Conservation (phyloP, 345 rosid genomes). For the Raphanus raphanistrum region DNA sequence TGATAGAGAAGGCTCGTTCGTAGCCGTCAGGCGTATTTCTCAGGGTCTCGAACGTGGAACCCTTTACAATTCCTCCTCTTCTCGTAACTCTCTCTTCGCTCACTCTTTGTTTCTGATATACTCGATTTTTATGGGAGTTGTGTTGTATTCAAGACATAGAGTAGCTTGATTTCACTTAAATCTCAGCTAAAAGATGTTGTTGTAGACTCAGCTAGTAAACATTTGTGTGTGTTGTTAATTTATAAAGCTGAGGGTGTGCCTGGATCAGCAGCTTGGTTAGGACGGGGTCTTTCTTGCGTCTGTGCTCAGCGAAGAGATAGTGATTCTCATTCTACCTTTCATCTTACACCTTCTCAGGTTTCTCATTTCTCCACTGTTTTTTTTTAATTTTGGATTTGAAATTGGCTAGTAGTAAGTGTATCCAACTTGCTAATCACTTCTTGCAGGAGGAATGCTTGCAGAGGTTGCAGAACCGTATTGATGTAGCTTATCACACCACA, state of each 20-base stretch:
- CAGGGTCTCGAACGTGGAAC: constrained; percentile 83
- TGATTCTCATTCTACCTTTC: constrained; percentile 86
- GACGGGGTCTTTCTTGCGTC: constrained; percentile 98
- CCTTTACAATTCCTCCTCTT: constrained; percentile 70
- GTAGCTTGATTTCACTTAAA: background rate
- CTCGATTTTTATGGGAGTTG: background rate
- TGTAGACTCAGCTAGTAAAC: background rate
- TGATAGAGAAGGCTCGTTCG: constrained; percentile 97
- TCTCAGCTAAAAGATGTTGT: too few relatives aligned
- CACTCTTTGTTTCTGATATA: too few relatives aligned
- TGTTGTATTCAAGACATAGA: constrained; percentile 7
- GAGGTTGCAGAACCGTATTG: constrained; percentile 83
- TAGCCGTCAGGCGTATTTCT: constrained; percentile 96
- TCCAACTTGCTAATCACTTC: background rate
- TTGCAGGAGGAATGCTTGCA: constrained; percentile 87
- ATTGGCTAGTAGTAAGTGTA: background rate
- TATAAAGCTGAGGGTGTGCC: constrained; percentile 86
- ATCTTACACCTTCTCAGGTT: constrained; percentile 90
- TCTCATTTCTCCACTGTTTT: background rate
- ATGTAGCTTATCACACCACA: constrained; percentile 79
- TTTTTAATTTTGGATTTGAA: background rate
- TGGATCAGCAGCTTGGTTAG: constrained; percentile 99
- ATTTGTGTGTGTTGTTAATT: constrained; percentile 36
- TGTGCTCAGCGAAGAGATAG: constrained; percentile 95
- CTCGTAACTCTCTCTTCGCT: constrained; percentile 46